These are phyloP conservation scores for Tylopilus sp. DNA, from an alignment of 768 basidiomycete genomes.

Conservation along the genomic window DNA sequence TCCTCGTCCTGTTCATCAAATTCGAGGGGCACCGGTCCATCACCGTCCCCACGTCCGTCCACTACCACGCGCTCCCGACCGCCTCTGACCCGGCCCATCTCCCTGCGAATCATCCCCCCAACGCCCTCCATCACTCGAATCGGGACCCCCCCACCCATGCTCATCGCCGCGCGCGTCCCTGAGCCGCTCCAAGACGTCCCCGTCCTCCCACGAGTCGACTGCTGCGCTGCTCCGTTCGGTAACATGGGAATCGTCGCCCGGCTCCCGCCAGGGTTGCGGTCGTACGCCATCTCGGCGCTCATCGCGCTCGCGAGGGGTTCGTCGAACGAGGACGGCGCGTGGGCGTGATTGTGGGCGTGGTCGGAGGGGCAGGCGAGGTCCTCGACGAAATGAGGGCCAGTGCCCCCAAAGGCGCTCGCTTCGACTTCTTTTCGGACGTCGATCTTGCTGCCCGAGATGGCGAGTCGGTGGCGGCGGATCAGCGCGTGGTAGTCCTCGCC, in stretches of 20 bases:
- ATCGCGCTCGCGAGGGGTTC: conserved; percentile 78
- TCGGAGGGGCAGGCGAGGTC: conserved; percentile 14
- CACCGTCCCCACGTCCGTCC: background rate
- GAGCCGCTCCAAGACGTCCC: conserved; percentile 15
- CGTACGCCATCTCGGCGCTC: conserved; percentile 54
- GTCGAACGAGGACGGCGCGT: conserved; percentile 53
- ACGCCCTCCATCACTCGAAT: conserved; percentile 64
- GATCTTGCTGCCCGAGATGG: conserved; percentile 54
- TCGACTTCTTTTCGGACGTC: conserved; percentile 73
- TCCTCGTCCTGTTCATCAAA: conserved; percentile 74
- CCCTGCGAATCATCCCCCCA: conserved; percentile 50
- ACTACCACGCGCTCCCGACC: conserved; percentile 1
- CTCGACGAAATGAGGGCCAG: conserved; percentile 23
- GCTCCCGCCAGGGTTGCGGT: conserved; percentile 37
- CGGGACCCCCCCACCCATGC: conserved; percentile 32
- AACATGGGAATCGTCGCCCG: conserved; percentile 60
- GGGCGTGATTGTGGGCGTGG: conserved; percentile 26
- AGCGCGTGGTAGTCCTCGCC: conserved; percentile 78
- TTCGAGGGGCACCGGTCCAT: conserved; percentile 37
- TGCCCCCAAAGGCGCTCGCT: conserved; percentile 46
- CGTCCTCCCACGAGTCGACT: conserved; percentile 1
- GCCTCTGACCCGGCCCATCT: conserved; percentile 35
- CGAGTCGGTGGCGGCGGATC: conserved; percentile 60
- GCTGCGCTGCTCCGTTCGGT: conserved; percentile 58
- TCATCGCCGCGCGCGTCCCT: conserved; percentile 14